Conservation (phyloP, 2,329 filamentous ascomycete species). For the Fusarium sp. region DNA sequence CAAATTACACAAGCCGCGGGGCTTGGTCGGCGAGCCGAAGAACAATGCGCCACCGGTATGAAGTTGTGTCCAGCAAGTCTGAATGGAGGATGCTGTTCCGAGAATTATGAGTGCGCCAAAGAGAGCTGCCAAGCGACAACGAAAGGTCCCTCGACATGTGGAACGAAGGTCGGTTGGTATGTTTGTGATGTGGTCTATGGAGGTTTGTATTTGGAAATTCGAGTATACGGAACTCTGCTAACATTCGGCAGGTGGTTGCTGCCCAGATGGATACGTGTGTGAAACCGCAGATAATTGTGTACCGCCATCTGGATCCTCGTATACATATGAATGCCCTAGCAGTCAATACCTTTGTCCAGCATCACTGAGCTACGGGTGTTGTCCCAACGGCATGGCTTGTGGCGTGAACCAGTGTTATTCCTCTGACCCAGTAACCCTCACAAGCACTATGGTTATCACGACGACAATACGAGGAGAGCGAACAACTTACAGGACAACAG, state of each 20-base stretch:
- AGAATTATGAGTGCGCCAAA: conserved; percentile 61
- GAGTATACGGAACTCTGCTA: conserved; percentile 12
- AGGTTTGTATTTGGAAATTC: conserved; percentile 46
- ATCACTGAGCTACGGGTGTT: conserved; percentile 66
- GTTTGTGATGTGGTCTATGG: conserved; percentile 55
- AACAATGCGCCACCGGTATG: conserved; percentile 47
- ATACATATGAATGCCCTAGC: conserved; percentile 57
- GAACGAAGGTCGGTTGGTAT: conserved; percentile 54
- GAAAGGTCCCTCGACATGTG: conserved; percentile 56
- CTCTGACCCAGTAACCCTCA: conserved; percentile 60
- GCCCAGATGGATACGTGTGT: conserved; percentile 61
- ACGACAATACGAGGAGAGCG: conserved; percentile 58
- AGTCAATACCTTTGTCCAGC: conserved; percentile 63
- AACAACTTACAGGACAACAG: conserved; percentile 56
- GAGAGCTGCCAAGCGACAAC: conserved; percentile 63
- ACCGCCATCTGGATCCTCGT: conserved; percentile 57
- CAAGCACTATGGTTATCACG: conserved; percentile 58
- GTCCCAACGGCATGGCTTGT: conserved; percentile 63
- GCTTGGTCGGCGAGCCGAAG: conserved; percentile 35
- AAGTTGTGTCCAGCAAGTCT: conserved; percentile 55
- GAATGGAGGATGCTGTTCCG: conserved; percentile 63
- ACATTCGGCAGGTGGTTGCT: conserved; percentile 57
- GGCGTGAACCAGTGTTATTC: conserved; percentile 62
- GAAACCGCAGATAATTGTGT: conserved; percentile 55
- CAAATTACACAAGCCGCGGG: conserved; percentile 41